Percentiles rank a stretch among this genome's conserved stretches.
Evolutionary conservation across 2,329 filamentous ascomycete genomes (phyloP).

Genomic region (Botrytis fragariae): DNA sequence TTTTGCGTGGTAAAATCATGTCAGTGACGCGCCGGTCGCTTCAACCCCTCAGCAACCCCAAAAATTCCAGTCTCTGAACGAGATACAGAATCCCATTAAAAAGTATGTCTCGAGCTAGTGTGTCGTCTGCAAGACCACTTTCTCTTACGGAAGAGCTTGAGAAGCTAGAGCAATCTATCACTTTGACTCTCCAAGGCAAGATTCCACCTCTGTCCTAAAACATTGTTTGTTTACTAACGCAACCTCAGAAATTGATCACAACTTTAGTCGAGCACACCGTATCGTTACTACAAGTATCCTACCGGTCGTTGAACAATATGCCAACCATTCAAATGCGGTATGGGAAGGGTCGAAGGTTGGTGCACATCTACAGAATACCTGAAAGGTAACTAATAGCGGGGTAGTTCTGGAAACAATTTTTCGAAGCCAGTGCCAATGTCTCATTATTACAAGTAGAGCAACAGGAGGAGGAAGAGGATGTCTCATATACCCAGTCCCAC

Average conservation of each 20-base stretch:
- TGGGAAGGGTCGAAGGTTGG: conserved; percentile 93
- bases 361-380: not conserved
- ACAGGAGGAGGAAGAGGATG: conserved; percentile 57
- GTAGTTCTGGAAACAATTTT: conserved; percentile 99
- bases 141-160: conserved; percentile 94
- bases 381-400: conserved; percentile 25
- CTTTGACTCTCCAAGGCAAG: conserved; percentile 84
- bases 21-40: conserved; percentile 2
- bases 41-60: conserved; percentile 11
- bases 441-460: conserved; percentile 95
- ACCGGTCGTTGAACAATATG: conserved; percentile 91
- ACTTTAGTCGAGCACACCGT: conserved; percentile 93
- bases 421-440: conserved; percentile 96
- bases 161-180: conserved; percentile 94
- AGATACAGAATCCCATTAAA: not conserved
- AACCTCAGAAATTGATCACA: conserved; percentile 85
- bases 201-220: conserved; percentile 9
- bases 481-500: conserved; percentile 40
- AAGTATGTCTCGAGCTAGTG: conserved; percentile 35
- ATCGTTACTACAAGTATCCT: conserved; percentile 94
- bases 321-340: conserved; percentile 86
- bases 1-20: not conserved
- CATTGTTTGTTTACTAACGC: conserved; percentile 21
- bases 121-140: conserved; percentile 53
- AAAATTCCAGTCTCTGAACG: not conserved